These are phyloP conservation scores for Fusarium falciforme DNA, from an alignment of 2,329 filamentous ascomycete species.

Conservation along the genomic window DNA sequence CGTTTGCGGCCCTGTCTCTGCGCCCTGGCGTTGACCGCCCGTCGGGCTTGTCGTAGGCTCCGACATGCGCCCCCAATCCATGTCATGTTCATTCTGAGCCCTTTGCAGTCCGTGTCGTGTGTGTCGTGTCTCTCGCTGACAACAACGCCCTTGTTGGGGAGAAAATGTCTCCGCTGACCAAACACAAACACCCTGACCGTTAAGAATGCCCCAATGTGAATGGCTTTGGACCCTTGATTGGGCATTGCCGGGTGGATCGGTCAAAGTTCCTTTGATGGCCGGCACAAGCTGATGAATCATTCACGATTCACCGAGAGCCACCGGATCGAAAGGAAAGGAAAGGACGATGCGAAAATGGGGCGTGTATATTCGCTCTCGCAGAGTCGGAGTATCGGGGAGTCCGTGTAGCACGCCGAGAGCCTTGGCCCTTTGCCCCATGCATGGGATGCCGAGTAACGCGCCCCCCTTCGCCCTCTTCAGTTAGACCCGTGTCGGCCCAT, in stretches of 20 bases:
- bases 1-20: conserved; percentile 12
- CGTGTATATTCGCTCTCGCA: conserved; percentile 1
- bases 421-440: background rate
- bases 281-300: conserved; percentile 39
- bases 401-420: conserved; percentile 2
- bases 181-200: conserved; percentile 5
- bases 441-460: conserved; percentile 10
- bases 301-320: conserved; percentile 19
- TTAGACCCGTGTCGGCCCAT: conserved; percentile 31
- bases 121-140: conserved; percentile 13
- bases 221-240: conserved; percentile 19
- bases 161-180: conserved; percentile 28
- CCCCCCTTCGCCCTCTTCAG: conserved; percentile 17
- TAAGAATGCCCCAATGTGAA: conserved; percentile 22
- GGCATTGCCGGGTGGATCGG: conserved; percentile 26
- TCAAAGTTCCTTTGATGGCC: conserved; percentile 30
- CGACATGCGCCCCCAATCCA: background rate
- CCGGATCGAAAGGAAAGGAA: conserved; percentile 10
- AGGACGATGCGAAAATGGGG: background rate
- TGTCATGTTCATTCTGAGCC: conserved; percentile 11
- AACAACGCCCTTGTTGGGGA: conserved; percentile 2
- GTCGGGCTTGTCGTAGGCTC: conserved; percentile 18
- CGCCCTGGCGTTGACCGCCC: conserved; percentile 30
- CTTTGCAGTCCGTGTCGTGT: background rate
- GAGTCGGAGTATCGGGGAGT: background rate